phyloP scores from a whole-genome alignment of 2,329 filamentous ascomycete species.

The Furcasterigmium furcatum region DNA sequence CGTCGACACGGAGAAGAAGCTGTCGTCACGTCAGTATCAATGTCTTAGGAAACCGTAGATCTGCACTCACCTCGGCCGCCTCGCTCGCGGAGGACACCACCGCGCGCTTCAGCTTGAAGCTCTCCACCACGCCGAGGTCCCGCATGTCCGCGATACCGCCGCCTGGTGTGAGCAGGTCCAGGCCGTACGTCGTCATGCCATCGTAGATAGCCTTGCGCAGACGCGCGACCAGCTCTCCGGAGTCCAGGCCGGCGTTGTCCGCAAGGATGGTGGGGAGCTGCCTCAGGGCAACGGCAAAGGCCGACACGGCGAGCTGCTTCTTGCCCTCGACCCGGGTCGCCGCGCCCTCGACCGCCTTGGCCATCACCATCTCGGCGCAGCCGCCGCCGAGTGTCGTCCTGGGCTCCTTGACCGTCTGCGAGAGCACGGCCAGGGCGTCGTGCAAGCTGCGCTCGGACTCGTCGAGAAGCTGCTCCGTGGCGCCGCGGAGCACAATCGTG shows the following conservation, averaged over 20 bases:
- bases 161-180: slow-evolving; percentile 85
- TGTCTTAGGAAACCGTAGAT: slow-evolving; percentile 15
- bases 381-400: slow-evolving; percentile 92
- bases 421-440: slow-evolving; percentile 92
- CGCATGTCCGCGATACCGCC: slow-evolving; percentile 96
- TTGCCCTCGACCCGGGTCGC: slow-evolving; percentile 95
- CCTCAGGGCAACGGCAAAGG: slow-evolving; percentile 83
- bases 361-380: slow-evolving; percentile 98
- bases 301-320: slow-evolving; percentile 88
- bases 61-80: slow-evolving; percentile 78
- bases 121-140: slow-evolving; percentile 91
- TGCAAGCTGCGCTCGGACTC: slow-evolving; percentile 95
- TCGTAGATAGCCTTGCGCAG: slow-evolving; percentile 93
- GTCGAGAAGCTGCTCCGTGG: slow-evolving; percentile 93
- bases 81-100: slow-evolving; percentile 95
- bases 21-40: slow-evolving; percentile 28
- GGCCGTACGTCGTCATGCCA: slow-evolving; percentile 85
- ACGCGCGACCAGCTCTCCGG: slow-evolving; percentile 86
- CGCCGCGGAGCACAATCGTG: slow-evolving; percentile 93
- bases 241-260: slow-evolving; percentile 96
- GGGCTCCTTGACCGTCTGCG: slow-evolving; percentile 93
- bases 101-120: slow-evolving; percentile 98
- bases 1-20: slow-evolving; percentile 90
- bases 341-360: slow-evolving; percentile 91
- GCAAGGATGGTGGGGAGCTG: slow-evolving; percentile 96